Evolutionary conservation across 139 green algal genomes (phyloP).

Genomic region (Parachlorella kessleri): DNA sequence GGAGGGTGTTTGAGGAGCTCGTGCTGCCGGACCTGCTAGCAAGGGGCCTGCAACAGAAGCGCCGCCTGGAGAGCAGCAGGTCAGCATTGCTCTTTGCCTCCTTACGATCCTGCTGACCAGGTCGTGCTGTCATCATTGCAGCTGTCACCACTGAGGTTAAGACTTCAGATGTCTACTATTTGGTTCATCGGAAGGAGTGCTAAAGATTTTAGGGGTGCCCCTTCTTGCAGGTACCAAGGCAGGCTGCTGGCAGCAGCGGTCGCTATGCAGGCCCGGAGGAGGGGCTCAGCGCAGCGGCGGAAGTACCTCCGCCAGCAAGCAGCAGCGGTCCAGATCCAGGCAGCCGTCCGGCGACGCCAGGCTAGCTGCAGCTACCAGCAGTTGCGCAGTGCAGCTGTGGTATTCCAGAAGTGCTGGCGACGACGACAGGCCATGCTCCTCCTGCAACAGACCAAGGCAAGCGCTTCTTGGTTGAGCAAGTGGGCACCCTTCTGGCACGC

Average conservation of each 20-base stretch:
- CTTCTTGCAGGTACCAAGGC: constrained; percentile 19
- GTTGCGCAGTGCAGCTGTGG: constrained; percentile 4
- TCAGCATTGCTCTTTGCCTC: neutral
- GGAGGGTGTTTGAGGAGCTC: constrained; percentile 23
- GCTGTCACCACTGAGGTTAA: no score
- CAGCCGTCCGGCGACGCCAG: constrained; percentile 36
- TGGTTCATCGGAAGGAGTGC: no score
- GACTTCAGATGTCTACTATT: no score
- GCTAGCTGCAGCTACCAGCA: no score
- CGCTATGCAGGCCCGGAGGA: constrained; percentile 32
- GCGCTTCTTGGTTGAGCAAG: no score
- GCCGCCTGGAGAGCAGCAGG: constrained; percentile 6
- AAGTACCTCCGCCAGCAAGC: constrained; percentile 13
- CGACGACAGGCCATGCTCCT: neutral
- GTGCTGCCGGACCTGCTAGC: constrained; percentile 33
- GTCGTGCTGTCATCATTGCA: no score
- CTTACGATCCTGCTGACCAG: no score
- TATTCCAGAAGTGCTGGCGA: neutral
- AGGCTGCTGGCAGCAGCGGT: constrained; percentile 20
- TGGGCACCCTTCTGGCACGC: no score
- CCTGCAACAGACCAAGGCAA: neutral
- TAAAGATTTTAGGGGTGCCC: no score
- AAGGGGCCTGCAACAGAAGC: constrained; percentile 10
- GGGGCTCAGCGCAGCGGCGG: constrained; percentile 8
- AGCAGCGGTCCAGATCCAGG: constrained; percentile 55